Percentiles rank a stretch among this genome's conserved stretches.
These are phyloP conservation scores for Diaporthe sp. DNA, from an alignment of 2,329 filamentous ascomycete genomes.

Conservation along the genomic window DNA sequence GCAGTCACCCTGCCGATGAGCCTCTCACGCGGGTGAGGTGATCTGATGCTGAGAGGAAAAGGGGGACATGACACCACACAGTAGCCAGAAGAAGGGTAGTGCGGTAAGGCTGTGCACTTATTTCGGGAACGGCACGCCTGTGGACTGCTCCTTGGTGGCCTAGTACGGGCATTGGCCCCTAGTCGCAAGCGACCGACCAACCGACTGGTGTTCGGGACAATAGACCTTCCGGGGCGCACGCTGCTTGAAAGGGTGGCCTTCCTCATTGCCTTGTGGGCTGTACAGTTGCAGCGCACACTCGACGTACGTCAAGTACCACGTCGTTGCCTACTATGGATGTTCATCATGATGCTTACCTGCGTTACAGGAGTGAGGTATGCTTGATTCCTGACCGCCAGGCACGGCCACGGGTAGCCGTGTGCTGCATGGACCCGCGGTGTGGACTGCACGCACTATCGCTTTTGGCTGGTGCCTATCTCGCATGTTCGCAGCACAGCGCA, in stretches of 20 bases:
- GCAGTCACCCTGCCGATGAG: conserved; percentile 14
- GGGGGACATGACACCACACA: not conserved
- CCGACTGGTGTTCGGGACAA: not conserved
- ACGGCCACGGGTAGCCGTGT: conserved; percentile 12
- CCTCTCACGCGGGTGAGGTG: conserved; percentile 9
- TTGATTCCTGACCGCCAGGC: conserved; percentile 24
- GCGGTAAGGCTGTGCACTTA: conserved; percentile 35
- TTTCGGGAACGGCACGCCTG: conserved; percentile 31
- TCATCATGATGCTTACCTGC: conserved; percentile 12
- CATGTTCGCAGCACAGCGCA: conserved; percentile 21
- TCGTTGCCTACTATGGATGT: conserved; percentile 1
- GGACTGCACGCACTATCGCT: not conserved
- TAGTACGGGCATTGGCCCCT: not conserved
- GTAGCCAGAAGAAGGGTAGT: conserved; percentile 26
- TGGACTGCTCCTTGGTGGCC: not conserved
- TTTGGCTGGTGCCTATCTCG: conserved; percentile 15
- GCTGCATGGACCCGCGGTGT: not conserved
- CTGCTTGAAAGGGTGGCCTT: conserved; percentile 19
- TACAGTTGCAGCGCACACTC: not conserved
- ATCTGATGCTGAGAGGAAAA: not conserved
- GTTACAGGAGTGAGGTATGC: not conserved
- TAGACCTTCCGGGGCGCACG: not conserved
- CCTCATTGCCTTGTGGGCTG: conserved; percentile 15
- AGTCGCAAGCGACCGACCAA: conserved; percentile 2
- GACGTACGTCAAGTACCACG: not conserved